Evolutionary conservation across 176 grass and related monocot species (phyloP), one percentile per base, ranked within the genome.

Genomic region (Carex pumila): DNA sequence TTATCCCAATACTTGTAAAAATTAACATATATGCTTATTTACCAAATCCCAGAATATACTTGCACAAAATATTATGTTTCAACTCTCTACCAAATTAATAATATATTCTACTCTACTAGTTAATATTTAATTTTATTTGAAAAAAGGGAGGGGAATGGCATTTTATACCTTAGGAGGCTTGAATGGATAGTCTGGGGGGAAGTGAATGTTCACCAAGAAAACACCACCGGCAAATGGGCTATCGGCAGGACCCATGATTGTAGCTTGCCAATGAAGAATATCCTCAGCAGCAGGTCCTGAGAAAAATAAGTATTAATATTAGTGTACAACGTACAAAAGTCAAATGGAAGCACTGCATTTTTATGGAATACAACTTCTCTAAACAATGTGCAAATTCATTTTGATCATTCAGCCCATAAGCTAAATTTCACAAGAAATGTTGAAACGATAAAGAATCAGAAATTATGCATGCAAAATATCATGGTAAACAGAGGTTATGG

Each of bases 151-250:
- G 22, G 15, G 55, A 41, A 32, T 12, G 31, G 0, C n/a, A 29
- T 34, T 13, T 6, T 1, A 30, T 83, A 83, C 81, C 81, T 83
- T 83, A 30, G 81, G 81, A 52, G 81, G 81, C 81, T 83, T 83
- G 81, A 83, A 83, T 65, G 81, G 81, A 68, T 83, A 83, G 50
- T 83, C 81, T 17, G 81, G 81, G 69, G 81, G 81, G 61, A 83
- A 83, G 49, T 83, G 81, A 60, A 83, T 83, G 41, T 83, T 83
- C 43, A 83, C 81, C 61, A 83, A 53, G 62, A 83, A 83, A 83
- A 83, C 81, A 11, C 81, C 81, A 17, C 81, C 81, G n/a, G 81
- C 61, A 50, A 83, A 83, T 31, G 81, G 81, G 49, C 81, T 83
- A 6, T 83, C 81, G 6, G 81, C 58, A 52, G 81, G 81, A 10